Percentiles rank a stretch among this genome's conserved stretches.
Evolutionary conservation across 805 yeast species (phyloP).

Genomic region (Yarrowia sp.): DNA sequence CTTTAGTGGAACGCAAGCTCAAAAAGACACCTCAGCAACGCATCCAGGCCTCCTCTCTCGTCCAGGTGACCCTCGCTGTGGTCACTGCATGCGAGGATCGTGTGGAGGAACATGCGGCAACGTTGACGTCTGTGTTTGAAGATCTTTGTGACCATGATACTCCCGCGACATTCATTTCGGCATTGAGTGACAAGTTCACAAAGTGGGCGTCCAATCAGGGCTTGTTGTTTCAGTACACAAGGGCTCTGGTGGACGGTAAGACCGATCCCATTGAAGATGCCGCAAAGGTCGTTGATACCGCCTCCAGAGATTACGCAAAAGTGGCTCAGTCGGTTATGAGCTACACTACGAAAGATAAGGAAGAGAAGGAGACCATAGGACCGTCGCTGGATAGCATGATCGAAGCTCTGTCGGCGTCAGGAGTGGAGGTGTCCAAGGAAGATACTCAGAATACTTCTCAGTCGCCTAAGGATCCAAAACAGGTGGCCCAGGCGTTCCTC

Average conservation of each 20-base stretch:
- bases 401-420: constrained; percentile 17
- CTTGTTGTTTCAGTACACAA: not conserved
- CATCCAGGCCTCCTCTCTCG: not conserved
- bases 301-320: not conserved
- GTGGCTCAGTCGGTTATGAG: not conserved
- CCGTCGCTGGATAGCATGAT: constrained; percentile 24
- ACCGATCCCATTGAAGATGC: not conserved
- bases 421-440: constrained; percentile 7
- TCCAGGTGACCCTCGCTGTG: not conserved
- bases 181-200: constrained; percentile 2
- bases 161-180: not conserved
- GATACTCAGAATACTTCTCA: not conserved
- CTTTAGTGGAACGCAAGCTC: not conserved
- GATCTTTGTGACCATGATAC: not conserved
- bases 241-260: not conserved
- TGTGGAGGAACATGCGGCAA: not conserved
- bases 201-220: constrained; percentile 10
- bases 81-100: not conserved
- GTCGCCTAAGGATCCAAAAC: constrained; percentile 20
- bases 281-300: not conserved
- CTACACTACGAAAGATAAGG: not conserved
- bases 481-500: constrained; percentile 19
- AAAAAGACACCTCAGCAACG: not conserved
- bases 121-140: not conserved
- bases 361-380: not conserved